phyloP scores from a whole-genome alignment of 2,329 filamentous ascomycete species.

The Hypoxylon sp. region DNA sequence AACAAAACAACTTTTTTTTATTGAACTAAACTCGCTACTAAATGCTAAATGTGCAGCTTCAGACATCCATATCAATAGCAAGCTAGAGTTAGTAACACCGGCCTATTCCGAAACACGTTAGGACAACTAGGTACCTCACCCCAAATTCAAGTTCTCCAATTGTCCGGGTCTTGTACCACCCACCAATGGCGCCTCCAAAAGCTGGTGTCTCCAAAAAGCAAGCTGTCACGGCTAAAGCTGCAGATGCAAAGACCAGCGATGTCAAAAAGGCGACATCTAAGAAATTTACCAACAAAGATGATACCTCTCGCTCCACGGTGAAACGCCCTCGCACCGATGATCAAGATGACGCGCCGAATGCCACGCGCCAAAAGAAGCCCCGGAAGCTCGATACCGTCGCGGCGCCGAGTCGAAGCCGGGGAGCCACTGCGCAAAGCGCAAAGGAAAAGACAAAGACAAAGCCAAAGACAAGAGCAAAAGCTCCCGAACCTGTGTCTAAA shows the following conservation, averaged over 20 bases:
- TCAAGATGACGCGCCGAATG: slow-evolving; percentile 1
- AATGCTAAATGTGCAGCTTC: too few species aligned
- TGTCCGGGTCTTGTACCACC: neutral
- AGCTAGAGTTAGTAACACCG: neutral
- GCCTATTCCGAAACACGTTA: neutral
- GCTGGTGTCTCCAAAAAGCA: neutral
- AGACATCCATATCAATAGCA: neutral
- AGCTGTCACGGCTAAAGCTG: neutral
- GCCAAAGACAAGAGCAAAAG: neutral
- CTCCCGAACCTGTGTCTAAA: neutral
- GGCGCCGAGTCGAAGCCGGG: neutral
- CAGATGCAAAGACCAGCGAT: neutral
- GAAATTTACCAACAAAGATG: neutral
- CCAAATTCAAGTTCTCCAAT: neutral
- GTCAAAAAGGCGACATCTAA: neutral
- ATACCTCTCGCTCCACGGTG: neutral
- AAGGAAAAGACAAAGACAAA: neutral
- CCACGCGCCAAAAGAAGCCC: neutral
- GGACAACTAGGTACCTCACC: neutral
- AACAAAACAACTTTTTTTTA: neutral
- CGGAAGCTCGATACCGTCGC: neutral
- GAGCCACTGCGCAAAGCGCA: neutral
- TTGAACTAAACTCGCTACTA: neutral
- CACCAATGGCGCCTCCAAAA: slow-evolving; percentile 3
- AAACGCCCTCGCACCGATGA: neutral